Evolutionary conservation across 1,284 basidiomycete genomes (phyloP), one percentile per base, ranked within the genome.

Genomic region (Malassezia arunalokei): DNA sequence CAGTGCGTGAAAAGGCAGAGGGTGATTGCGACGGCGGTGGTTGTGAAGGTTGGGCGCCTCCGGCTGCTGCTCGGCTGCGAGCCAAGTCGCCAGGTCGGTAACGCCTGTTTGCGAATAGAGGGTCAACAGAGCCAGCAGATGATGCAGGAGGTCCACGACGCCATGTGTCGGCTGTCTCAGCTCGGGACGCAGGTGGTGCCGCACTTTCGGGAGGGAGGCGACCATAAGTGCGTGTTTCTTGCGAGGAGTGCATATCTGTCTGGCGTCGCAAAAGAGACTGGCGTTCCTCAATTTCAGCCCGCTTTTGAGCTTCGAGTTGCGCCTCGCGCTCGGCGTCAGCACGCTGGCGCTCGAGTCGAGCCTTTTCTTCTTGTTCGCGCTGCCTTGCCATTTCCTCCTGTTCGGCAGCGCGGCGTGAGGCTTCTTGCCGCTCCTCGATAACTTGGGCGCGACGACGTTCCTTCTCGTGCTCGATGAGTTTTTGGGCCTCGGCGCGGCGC

Each of bases 391-490:
- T 15, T 33, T 49, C 38, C 7, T 31, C 43, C 43, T 64, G 66
- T 49, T 68, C 63, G 44, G 65, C 58, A 15, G 47, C 62, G 45
- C 59, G 60, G 32, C 58, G 52, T 44, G 68, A 66, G 39, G 64
- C 69, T 38, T 65, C 66, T 48, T 69, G 64, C 20, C 60, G 59
- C 49, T 64, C 66, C 33, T 53, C 52, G 14, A 56, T 41, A 8
- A 64, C 52, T 46, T 69, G 58, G 38, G 60, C 56, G 32, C 66
- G 63, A 65, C 83, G 79, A 78, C 83, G 83, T 47, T 80, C 80
- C 78, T 91, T 94, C 76, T 92, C 91, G 68, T 85, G 81, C 60
- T 83, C 84, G 62, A 90, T 83, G 79, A 84, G 87, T 71, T 76
- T 77, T 58, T 77, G 66, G 3, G 89, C 84, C 32, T 75, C 76